Percentiles rank a stretch among this genome's conserved stretches.
Conservation (phyloP, 768 basidiomycete species). For the Tricholoma furcatifolium region DNA sequence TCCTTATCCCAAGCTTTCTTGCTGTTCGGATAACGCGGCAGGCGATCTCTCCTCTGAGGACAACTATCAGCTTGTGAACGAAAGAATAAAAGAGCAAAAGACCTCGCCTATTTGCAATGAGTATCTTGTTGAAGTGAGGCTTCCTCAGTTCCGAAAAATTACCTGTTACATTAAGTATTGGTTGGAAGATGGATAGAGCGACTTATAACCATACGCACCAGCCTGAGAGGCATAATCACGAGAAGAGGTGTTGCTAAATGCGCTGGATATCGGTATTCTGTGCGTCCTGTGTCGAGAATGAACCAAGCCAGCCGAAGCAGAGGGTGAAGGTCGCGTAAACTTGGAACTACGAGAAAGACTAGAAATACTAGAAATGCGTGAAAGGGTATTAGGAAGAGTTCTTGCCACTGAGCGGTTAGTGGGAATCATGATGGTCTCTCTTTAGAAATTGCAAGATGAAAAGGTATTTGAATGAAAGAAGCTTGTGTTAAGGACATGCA, state of each 20-base stretch:
- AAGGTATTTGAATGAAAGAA: not conserved
- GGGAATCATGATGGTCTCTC: not conserved
- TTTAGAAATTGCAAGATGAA: not conserved
- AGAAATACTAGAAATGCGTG: not conserved
- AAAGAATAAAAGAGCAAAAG: slow-evolving; percentile 26
- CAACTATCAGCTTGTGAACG: slow-evolving; percentile 16
- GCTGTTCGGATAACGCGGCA: slow-evolving; percentile 94
- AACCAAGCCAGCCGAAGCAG: not conserved
- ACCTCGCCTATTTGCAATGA: slow-evolving; percentile 27
- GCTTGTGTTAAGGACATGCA: not conserved
- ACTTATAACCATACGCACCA: not conserved
- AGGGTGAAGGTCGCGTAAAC: not conserved
- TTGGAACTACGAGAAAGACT: not conserved
- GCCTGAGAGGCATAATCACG: slow-evolving; percentile 2
- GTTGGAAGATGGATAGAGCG: not conserved
- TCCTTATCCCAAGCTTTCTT: slow-evolving; percentile 82
- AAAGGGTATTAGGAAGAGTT: slow-evolving; percentile 2
- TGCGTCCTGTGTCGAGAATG: not conserved
- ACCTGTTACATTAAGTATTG: slow-evolving; percentile 7
- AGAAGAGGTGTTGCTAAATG: not conserved
- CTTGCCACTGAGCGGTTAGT: not conserved
- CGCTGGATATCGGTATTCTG: not conserved
- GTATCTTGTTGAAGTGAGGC: slow-evolving; percentile 22
- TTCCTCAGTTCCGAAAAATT: slow-evolving; percentile 32
- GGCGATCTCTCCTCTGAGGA: slow-evolving; percentile 85